A percentile compares a stretch with the other conserved stretches of the same genome.
Evolutionary conservation across 2,329 filamentous ascomycete species (phyloP).

Genomic region (Chaetomiaceae sp.): DNA sequence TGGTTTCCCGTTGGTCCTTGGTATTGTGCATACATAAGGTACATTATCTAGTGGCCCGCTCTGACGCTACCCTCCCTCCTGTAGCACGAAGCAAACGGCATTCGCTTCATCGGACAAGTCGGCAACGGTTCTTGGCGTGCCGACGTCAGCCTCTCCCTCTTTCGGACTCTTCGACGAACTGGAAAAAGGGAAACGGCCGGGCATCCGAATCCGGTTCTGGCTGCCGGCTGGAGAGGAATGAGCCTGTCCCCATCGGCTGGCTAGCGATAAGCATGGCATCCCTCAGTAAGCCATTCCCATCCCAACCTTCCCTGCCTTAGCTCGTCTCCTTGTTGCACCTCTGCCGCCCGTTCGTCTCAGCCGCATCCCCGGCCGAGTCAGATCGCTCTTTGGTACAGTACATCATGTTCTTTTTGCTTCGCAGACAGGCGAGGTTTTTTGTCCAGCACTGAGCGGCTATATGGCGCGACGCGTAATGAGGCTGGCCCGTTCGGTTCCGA

Average conservation of each 20-base stretch:
- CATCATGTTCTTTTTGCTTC: not conserved
- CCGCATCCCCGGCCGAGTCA: not conserved
- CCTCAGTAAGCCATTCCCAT: constrained; percentile 31
- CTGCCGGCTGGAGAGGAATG: constrained; percentile 1
- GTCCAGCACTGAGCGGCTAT: not conserved
- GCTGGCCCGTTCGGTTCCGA: too few species aligned
- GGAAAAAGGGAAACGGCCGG: not conserved
- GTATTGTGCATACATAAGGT: too few species aligned
- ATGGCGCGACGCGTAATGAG: too few species aligned
- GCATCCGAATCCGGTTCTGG: constrained; percentile 12
- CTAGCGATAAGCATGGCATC: constrained; percentile 25
- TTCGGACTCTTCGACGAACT: not conserved
- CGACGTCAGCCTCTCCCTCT: constrained; percentile 10
- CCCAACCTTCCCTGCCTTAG: constrained; percentile 6
- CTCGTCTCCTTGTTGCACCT: not conserved
- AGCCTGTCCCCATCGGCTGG: not conserved
- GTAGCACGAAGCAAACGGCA: too few species aligned
- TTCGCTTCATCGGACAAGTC: not conserved
- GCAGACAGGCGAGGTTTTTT: not conserved
- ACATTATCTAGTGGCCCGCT: not conserved
- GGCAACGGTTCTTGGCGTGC: constrained; percentile 8
- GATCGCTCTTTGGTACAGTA: not conserved
- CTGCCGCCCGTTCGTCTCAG: constrained; percentile 1
- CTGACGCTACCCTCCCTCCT: not conserved
- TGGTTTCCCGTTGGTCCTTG: not conserved